Evolutionary conservation across 73 alveolate species (phyloP).

Genomic region (Paraurostyla sp.): DNA sequence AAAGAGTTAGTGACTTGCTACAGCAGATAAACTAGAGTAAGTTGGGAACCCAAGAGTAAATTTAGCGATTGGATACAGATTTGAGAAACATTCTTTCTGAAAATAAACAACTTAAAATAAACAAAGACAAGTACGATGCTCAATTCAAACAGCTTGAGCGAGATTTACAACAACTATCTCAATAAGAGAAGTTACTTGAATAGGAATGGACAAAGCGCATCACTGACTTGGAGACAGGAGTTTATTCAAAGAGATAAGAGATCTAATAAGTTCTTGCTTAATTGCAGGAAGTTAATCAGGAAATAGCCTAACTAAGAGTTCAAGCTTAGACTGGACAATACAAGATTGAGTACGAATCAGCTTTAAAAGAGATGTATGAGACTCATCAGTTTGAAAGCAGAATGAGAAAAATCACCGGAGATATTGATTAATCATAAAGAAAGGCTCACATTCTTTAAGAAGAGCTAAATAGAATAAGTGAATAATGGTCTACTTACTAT

Average conservation of each 20-base stretch:
- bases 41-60: neutral
- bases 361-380: constrained; percentile 22
- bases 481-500: constrained; percentile 53
- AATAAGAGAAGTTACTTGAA: constrained; percentile 5
- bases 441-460: constrained; percentile 48
- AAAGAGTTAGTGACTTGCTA: constrained; percentile 27
- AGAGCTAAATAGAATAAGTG: constrained; percentile 44
- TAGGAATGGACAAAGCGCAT: constrained; percentile 59
- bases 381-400: constrained; percentile 4
- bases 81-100: neutral
- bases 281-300: neutral
- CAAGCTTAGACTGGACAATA: neutral
- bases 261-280: neutral
- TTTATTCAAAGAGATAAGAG: neutral
- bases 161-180: neutral
- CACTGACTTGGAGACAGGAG: constrained; percentile 24
- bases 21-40: constrained; percentile 6
- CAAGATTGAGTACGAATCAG: constrained; percentile 12
- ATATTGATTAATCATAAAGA: constrained; percentile 53
- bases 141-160: neutral
- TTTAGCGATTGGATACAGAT: neutral
- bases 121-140: constrained; percentile 59
- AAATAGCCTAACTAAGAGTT: neutral
- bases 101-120: constrained; percentile 33
- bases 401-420: constrained; percentile 26